These are phyloP conservation scores for Xanthoconium purpureum DNA, from an alignment of 768 basidiomycete species.

Conservation along the genomic window DNA sequence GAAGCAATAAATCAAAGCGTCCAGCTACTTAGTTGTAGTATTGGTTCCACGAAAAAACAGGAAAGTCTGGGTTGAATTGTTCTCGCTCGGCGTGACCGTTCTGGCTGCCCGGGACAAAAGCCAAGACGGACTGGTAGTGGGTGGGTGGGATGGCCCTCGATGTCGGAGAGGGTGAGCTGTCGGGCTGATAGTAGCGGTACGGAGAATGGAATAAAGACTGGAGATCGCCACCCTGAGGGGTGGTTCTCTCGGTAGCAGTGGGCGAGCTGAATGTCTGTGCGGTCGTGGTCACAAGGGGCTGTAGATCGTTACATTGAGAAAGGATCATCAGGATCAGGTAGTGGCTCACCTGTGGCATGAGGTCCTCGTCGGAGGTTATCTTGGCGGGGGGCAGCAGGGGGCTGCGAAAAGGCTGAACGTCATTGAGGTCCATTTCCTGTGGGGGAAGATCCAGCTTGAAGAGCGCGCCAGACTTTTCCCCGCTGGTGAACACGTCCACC, in stretches of 20 bases:
- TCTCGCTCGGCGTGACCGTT: neutral
- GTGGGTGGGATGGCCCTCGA: neutral
- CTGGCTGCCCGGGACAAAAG: slow-evolving; percentile 8
- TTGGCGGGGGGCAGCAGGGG: slow-evolving; percentile 29
- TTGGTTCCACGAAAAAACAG: slow-evolving; percentile 24
- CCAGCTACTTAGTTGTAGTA: slow-evolving; percentile 15
- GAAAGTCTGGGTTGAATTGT: slow-evolving; percentile 13
- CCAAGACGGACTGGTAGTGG: slow-evolving; percentile 14
- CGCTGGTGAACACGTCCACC: neutral
- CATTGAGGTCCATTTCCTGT: neutral
- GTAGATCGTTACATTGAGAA: neutral
- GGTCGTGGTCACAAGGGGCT: slow-evolving; percentile 5
- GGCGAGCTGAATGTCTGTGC: neutral
- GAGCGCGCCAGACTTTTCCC: neutral
- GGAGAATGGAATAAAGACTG: neutral
- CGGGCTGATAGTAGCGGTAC: slow-evolving; percentile 7
- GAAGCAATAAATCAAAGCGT: slow-evolving; percentile 28
- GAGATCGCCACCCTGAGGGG: neutral
- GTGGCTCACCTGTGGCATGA: slow-evolving; percentile 14
- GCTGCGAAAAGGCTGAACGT: slow-evolving; percentile 27
- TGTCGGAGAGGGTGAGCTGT: neutral
- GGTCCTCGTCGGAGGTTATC: neutral
- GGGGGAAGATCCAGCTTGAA: neutral
- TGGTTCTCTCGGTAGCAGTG: neutral
- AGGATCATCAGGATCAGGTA: neutral